Evolutionary conservation across 768 basidiomycete species (phyloP).

Genomic region (Boletus rubescentipes): DNA sequence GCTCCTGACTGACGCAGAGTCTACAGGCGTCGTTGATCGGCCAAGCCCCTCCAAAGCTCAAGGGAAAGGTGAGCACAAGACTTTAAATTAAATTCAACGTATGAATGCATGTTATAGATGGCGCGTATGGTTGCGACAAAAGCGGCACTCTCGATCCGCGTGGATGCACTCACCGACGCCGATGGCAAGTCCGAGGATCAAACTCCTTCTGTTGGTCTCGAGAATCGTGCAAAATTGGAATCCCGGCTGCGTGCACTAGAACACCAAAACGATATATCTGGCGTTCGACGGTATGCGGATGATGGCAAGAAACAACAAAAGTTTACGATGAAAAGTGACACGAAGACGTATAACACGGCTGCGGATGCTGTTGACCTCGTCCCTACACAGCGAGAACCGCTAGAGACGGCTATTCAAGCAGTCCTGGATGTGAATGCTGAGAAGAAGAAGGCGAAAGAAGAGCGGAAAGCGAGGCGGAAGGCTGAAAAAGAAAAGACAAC

Average conservation of each 20-base stretch:
- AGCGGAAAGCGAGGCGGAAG: constrained; percentile 67
- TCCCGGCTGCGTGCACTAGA: constrained; percentile 89
- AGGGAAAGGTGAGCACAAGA: constrained; percentile 73
- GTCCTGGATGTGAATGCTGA: constrained; percentile 86
- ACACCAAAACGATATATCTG: constrained; percentile 71
- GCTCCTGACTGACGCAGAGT: constrained; percentile 4
- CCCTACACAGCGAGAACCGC: constrained; percentile 81
- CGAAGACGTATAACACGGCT: constrained; percentile 81
- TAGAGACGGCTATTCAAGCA: constrained; percentile 70
- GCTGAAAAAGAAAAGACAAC: constrained; percentile 50
- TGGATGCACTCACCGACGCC: constrained; percentile 91
- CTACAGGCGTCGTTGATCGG: constrained; percentile 88
- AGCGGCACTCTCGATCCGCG: constrained; percentile 94
- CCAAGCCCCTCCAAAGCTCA: constrained; percentile 95
- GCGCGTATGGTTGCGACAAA: constrained; percentile 99
- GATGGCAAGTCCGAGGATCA: constrained; percentile 84
- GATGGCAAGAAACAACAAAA: constrained; percentile 67
- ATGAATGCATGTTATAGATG: constrained; percentile 56
- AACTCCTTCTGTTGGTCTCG: constrained; percentile 86
- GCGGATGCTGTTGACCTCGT: constrained; percentile 84
- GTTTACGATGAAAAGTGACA: constrained; percentile 80
- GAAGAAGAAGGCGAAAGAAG: constrained; percentile 79
- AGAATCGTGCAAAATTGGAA: constrained; percentile 94
- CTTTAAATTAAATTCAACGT: not conserved
- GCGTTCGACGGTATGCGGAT: constrained; percentile 64